phyloP scores from a whole-genome alignment of 164 flowering plant genomes.

The Aristolochia fimbriata region DNA sequence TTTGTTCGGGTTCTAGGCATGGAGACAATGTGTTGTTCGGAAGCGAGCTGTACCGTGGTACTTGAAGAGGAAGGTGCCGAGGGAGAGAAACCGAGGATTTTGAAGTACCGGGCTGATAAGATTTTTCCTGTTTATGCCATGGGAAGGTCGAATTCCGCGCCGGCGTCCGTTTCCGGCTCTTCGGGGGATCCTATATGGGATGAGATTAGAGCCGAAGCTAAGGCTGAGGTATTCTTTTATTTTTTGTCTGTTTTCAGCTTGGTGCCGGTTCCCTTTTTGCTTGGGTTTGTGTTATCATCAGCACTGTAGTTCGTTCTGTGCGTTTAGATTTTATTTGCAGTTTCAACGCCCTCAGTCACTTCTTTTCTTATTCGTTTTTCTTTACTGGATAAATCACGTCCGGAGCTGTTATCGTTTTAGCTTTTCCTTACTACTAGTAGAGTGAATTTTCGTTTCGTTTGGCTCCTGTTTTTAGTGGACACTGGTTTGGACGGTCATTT shows the following conservation, averaged over 20 bases:
- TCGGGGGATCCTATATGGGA: conserved; percentile 8
- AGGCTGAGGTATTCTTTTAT: conserved; percentile 1
- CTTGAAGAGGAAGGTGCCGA: not conserved
- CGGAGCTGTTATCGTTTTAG: too few relatives aligned
- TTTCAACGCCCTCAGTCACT: not conserved
- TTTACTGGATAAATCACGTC: too few relatives aligned
- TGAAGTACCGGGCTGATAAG: not conserved
- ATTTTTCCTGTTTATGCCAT: conserved; percentile 1
- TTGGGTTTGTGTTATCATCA: not conserved
- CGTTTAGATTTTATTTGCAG: not conserved
- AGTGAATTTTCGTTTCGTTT: too few relatives aligned
- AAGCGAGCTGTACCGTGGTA: not conserved
- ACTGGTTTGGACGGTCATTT: too few relatives aligned
- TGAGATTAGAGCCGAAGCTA: conserved; percentile 10
- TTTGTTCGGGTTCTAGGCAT: not conserved
- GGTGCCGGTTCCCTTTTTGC: too few relatives aligned
- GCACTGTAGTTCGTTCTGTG: not conserved
- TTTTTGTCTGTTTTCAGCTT: too few relatives aligned
- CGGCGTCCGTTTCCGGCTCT: not conserved
- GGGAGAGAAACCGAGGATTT: not conserved
- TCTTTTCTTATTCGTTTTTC: too few relatives aligned
- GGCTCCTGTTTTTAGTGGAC: too few relatives aligned
- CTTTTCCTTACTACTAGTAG: too few relatives aligned
- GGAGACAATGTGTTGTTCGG: not conserved
- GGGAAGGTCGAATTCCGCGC: not conserved